Conservation (phyloP, 2,329 filamentous ascomycete genomes). For the Penicillium hesseltinei region DNA sequence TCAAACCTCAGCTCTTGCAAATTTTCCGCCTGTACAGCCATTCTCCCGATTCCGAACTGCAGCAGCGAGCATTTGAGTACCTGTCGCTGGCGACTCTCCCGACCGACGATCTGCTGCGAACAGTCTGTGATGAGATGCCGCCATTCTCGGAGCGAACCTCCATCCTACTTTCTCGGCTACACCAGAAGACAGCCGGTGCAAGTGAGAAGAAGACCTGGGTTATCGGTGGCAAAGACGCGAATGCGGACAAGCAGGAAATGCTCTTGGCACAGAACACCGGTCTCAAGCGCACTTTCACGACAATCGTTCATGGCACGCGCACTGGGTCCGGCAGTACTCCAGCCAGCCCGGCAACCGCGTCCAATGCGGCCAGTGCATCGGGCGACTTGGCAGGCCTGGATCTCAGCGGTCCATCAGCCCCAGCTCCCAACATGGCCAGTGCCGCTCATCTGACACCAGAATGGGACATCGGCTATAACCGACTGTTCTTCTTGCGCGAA, state of each 20-base stretch:
- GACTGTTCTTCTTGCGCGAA: conserved; percentile 73
- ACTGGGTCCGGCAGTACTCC: conserved; percentile 36
- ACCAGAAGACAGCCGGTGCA: conserved; percentile 89
- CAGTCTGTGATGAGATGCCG: conserved; percentile 97
- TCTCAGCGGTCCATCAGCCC: conserved; percentile 61
- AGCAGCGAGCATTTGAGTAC: conserved; percentile 96
- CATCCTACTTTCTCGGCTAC: conserved; percentile 82
- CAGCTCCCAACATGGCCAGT: conserved; percentile 81
- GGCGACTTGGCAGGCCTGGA: conserved; percentile 81
- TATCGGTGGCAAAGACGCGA: conserved; percentile 94
- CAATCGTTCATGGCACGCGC: conserved; percentile 46
- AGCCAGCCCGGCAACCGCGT: conserved; percentile 42
- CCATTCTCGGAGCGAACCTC: conserved; percentile 95
- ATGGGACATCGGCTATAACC: conserved; percentile 88
- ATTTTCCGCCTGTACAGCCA: conserved; percentile 92
- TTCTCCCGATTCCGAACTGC: conserved; percentile 89
- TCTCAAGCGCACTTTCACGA: conserved; percentile 80
- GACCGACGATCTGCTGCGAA: conserved; percentile 86
- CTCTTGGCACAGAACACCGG: conserved; percentile 76
- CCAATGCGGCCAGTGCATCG: conserved; percentile 45
- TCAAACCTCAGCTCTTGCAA: conserved; percentile 89
- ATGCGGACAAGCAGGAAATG: conserved; percentile 75
- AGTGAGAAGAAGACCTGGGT: conserved; percentile 97
- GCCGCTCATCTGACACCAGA: conserved; percentile 90
- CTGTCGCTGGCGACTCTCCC: conserved; percentile 79